Conservation (phyloP, 2,329 filamentous ascomycete species). For the Stagonosporopsis tanaceti region DNA sequence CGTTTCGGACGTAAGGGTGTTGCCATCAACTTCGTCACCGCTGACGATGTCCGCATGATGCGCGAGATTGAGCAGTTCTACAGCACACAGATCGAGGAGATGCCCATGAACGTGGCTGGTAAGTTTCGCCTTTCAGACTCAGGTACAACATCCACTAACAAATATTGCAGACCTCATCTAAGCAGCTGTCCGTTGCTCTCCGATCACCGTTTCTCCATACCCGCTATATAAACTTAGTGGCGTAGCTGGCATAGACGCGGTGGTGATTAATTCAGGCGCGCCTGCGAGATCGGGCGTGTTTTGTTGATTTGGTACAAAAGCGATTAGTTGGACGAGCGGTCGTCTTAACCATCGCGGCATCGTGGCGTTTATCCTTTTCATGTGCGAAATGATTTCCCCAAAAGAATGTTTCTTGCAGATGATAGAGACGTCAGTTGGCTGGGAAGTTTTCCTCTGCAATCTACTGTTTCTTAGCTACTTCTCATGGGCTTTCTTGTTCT, state of each 20-base stretch:
- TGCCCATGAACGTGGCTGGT: constrained; percentile 91
- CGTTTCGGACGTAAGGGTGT: constrained; percentile 99
- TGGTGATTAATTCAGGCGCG: constrained; percentile 42
- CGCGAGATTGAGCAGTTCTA: constrained; percentile 99
- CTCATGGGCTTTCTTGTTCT: constrained; percentile 38
- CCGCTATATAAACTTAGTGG: constrained; percentile 34
- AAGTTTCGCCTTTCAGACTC: constrained; percentile 44
- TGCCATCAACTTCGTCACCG: constrained; percentile 99
- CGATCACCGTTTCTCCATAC: constrained; percentile 37
- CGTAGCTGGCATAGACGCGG: constrained; percentile 36
- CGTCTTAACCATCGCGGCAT: constrained; percentile 49
- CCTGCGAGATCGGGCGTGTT: constrained; percentile 44
- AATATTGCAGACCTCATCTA: constrained; percentile 49
- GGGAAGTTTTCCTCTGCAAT: constrained; percentile 40
- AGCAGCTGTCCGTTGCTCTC: constrained; percentile 38
- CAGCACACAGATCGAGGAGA: constrained; percentile 99
- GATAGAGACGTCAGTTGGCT: constrained; percentile 47
- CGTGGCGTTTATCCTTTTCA: constrained; percentile 52
- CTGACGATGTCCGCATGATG: constrained; percentile 99
- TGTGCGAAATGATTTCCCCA: constrained; percentile 51
- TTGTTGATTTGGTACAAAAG: constrained; percentile 46
- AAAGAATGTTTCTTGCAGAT: constrained; percentile 46
- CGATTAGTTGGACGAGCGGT: constrained; percentile 40
- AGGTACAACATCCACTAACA: constrained; percentile 21
- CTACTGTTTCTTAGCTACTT: constrained; percentile 45